Conservation (phyloP, 768 basidiomycete species). For the Trametes maxima region DNA sequence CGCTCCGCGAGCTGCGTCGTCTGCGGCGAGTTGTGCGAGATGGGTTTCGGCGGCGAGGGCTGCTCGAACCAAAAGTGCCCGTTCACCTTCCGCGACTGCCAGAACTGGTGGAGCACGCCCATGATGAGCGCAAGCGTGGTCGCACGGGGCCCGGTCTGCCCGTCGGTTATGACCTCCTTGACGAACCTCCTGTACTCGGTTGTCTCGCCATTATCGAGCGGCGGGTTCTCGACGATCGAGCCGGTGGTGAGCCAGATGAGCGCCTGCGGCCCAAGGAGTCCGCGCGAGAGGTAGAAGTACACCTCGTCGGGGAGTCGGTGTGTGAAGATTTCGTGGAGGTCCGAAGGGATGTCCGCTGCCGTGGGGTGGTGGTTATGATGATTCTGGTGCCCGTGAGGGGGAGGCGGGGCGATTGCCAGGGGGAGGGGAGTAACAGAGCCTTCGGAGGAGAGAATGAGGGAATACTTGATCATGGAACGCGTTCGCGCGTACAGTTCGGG, state of each 20-base stretch:
- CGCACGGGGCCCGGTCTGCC: slow-evolving; percentile 89
- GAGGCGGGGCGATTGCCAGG: slow-evolving; percentile 58
- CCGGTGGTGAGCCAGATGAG: slow-evolving; percentile 95
- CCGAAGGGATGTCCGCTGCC: slow-evolving; percentile 84
- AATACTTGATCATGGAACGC: slow-evolving; percentile 89
- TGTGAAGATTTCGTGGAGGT: slow-evolving; percentile 95
- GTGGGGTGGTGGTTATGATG: slow-evolving; percentile 72
- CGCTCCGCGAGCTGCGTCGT: slow-evolving; percentile 88
- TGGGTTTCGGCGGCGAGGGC: slow-evolving; percentile 46
- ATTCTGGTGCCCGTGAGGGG: slow-evolving; percentile 46
- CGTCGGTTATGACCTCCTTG: slow-evolving; percentile 95
- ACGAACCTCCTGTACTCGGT: slow-evolving; percentile 94
- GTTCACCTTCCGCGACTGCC: slow-evolving; percentile 75
- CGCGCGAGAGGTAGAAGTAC: slow-evolving; percentile 94
- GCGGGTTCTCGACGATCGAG: slow-evolving; percentile 81
- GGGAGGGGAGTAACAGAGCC: slow-evolving; percentile 80
- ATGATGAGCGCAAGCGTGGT: slow-evolving; percentile 88
- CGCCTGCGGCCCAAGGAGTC: slow-evolving; percentile 84
- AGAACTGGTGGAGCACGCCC: slow-evolving; percentile 76
- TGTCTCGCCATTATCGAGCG: slow-evolving; percentile 93
- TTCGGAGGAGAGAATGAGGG: slow-evolving; percentile 87
- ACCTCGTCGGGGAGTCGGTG: slow-evolving; percentile 93
- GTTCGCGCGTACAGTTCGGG: slow-evolving; percentile 86
- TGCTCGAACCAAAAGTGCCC: slow-evolving; percentile 79
- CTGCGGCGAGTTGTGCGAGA: slow-evolving; percentile 74